Evolutionary conservation across 176 grass and related monocot genomes (phyloP).

Genomic region (Chrysopogon serrulatus): DNA sequence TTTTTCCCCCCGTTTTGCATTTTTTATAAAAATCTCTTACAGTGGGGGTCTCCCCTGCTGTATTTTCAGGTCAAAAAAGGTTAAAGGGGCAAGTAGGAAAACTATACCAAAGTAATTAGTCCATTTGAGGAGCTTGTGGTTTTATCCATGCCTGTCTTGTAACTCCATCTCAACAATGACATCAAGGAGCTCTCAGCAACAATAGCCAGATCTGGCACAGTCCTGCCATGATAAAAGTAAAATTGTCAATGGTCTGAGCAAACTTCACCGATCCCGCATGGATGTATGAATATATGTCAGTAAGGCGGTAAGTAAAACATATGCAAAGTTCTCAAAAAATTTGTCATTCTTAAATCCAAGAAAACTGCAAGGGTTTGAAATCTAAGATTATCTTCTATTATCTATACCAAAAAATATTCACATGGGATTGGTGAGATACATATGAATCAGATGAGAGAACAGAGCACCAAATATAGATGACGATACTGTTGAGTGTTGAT

Average conservation of each 20-base stretch:
- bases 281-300: background rate
- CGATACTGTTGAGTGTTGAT: background rate
- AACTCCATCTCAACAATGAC: conserved; percentile 91
- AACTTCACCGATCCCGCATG: background rate
- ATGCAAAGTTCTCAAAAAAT: background rate
- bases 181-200: conserved; percentile 71
- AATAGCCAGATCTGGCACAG: conserved; percentile 58
- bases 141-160: conserved; percentile 94
- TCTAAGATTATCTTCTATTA: background rate
- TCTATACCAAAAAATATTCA: background rate
- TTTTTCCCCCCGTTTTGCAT: no score
- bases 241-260: conserved; percentile 6
- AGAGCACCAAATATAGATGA: background rate
- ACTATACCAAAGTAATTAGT: conserved; percentile 72
- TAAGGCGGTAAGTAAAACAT: background rate
- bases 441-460: background rate
- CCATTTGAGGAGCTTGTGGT: conserved; percentile 75
- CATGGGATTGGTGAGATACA: background rate
- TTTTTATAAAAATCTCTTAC: no score
- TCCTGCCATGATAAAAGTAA: conserved; percentile 51
- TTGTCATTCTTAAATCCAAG: conserved; percentile 10
- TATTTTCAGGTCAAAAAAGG: no score
- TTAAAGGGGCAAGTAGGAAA: conserved; percentile 14
- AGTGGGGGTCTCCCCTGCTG: no score
- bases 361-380: background rate